Evolutionary conservation across 1,284 basidiomycete genomes (phyloP), one percentile per base, ranked within the genome.

Genomic region (Thecaphora frezii): DNA sequence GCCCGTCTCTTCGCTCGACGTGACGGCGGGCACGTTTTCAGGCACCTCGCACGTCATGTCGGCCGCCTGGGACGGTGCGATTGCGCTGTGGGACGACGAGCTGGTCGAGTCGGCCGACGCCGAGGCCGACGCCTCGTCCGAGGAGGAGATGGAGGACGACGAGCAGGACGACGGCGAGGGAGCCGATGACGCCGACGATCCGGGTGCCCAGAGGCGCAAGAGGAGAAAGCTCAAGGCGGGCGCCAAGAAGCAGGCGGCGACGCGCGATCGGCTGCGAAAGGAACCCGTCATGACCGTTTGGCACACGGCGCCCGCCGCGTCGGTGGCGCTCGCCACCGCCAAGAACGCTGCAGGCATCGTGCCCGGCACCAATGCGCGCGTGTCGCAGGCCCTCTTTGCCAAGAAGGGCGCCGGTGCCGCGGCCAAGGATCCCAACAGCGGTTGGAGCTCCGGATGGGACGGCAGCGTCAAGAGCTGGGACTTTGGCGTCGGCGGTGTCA

Each of bases 401-500:
- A 48, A 48, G 22, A 37, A 43, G 2, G 18, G 18, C 1, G 63
- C 58, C 33, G 42, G 47, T 21, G 48, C 54, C 18, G 22, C 30
- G 13, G 45, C 37, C 2, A 40, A 56, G 22, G 53, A 69, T 38
- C 21, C 38, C 25, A 56, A 67, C 45, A 49, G 60, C 1, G 65
- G 61, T 0, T 77, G 64, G 65, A 63, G 56, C 14, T 54, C 59
- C 2, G 75, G 71, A 14, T 75, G 66, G 68, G 72, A 76, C 53
- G 75, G 75, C 43, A 48, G 43, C 4, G 61, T 78, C 28, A 65
- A 66, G 48, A 53, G 59, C 24, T 78, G 70, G 71, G 76, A 78
- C 36, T 50, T 74, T 28, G 52, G 45, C 5, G 37, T 54, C 1
- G 73, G 64, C 10, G 66, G 68, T 0, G 38, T 44, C 14, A 41